A percentile compares a stretch with the other conserved stretches of the same genome.
phyloP scores from a whole-genome alignment of 2,329 filamentous ascomycete species.

The Neonectria magnoliae region DNA sequence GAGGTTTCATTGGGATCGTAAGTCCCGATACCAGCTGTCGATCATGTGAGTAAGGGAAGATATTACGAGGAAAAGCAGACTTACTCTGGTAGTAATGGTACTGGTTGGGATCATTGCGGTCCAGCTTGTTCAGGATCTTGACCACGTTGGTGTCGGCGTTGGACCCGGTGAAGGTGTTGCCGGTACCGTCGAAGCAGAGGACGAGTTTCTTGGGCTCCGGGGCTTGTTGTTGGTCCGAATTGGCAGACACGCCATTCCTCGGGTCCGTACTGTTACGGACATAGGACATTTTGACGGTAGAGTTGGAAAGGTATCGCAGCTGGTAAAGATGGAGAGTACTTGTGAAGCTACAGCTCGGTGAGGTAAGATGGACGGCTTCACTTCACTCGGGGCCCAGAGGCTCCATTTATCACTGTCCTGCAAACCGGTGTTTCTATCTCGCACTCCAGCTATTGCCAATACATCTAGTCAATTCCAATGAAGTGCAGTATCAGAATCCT shows the following conservation, averaged over 20 bases:
- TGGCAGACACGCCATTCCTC: background rate
- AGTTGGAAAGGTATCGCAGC: background rate
- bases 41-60: background rate
- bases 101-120: slow-evolving; percentile 55
- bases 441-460: background rate
- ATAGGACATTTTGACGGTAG: slow-evolving; percentile 8
- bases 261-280: background rate
- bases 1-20: slow-evolving; percentile 57
- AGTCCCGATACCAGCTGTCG: slow-evolving; percentile 59
- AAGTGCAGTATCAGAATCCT: background rate
- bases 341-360: background rate
- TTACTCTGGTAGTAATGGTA: slow-evolving; percentile 62
- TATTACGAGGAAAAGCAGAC: slow-evolving; percentile 5
- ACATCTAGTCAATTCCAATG: background rate
- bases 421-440: background rate
- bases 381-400: background rate
- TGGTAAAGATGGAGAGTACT: background rate
- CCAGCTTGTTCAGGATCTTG: slow-evolving; percentile 59
- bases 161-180: slow-evolving; percentile 57
- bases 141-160: slow-evolving; percentile 64
- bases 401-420: slow-evolving; percentile 1
- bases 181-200: slow-evolving; percentile 61
- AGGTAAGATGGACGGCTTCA: background rate
- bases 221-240: background rate
- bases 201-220: slow-evolving; percentile 53